Evolutionary conservation across 306 rosid species (phyloP).

Genomic region (Urtica urens): DNA sequence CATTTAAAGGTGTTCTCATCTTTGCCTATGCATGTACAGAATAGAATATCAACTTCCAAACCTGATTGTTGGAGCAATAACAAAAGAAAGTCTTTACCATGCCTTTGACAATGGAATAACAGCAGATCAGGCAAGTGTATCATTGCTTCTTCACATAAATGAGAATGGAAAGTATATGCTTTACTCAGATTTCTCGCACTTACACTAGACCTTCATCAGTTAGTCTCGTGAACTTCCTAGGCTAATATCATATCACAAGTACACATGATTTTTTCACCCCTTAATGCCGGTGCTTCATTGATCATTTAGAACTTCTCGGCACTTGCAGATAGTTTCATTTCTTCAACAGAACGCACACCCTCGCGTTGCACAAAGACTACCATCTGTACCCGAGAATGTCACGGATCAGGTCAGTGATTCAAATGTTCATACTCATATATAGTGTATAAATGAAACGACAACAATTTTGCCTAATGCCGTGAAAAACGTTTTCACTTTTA

Average conservation of each 20-base stretch:
- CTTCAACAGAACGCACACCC: slow-evolving; percentile 93
- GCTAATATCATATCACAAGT: background rate
- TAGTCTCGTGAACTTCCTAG: background rate
- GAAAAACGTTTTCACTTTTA: background rate
- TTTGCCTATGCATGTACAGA: slow-evolving; percentile 31
- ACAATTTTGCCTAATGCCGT: too few relatives aligned
- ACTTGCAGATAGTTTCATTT: slow-evolving; percentile 66
- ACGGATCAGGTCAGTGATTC: slow-evolving; percentile 65
- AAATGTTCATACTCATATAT: background rate
- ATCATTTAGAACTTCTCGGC: background rate
- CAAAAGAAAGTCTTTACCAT: slow-evolving; percentile 85
- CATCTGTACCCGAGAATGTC: slow-evolving; percentile 86
- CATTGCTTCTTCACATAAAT: too few relatives aligned
- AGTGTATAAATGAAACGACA: background rate
- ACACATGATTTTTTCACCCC: too few relatives aligned
- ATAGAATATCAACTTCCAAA: slow-evolving; percentile 95
- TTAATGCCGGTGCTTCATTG: background rate
- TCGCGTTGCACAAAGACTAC: slow-evolving; percentile 81
- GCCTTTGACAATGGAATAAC: slow-evolving; percentile 93
- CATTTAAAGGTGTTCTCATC: too few relatives aligned
- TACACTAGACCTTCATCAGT: too few relatives aligned
- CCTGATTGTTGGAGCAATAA: slow-evolving; percentile 90
- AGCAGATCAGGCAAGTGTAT: slow-evolving; percentile 63
- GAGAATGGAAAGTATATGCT: too few relatives aligned
- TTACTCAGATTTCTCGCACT: too few relatives aligned